These are phyloP conservation scores for Mortierella sp. DNA, from an alignment of 371 early-diverging fungal species.

Conservation along the genomic window DNA sequence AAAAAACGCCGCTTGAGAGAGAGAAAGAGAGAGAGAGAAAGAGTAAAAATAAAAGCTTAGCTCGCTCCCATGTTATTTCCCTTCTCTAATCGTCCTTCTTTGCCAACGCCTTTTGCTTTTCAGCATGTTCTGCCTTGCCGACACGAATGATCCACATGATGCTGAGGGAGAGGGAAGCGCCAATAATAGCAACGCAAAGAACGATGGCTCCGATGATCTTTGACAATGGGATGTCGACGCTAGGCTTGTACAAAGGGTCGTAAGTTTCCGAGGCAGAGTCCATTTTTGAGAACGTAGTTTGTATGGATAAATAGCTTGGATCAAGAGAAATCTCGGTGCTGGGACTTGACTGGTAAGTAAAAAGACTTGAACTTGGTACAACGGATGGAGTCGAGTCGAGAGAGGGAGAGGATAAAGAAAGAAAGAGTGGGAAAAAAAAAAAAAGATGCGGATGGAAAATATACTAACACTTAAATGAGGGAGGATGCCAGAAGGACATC, in stretches of 20 bases:
- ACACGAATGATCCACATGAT: conserved; percentile 38
- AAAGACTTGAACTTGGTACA: too few species aligned
- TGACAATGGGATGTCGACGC: conserved; percentile 6
- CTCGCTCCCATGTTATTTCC: neutral
- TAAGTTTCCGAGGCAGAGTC: conserved; percentile 2
- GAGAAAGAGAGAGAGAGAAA: neutral
- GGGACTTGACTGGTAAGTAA: too few species aligned
- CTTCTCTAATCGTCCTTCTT: conserved; percentile 30
- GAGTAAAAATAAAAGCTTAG: neutral
- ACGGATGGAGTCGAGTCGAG: neutral
- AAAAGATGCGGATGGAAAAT: neutral
- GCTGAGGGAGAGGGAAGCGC: conserved; percentile 12
- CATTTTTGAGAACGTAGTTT: too few species aligned
- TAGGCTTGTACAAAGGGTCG: conserved; percentile 5
- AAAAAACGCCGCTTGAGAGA: too few species aligned
- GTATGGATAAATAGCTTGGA: too few species aligned
- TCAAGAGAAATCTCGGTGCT: too few species aligned
- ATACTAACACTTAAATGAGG: neutral
- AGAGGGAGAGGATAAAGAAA: conserved; percentile 1
- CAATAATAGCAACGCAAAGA: conserved; percentile 23
- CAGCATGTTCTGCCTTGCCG: conserved; percentile 47
- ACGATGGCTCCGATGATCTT: conserved; percentile 24
- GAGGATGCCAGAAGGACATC: too few species aligned
- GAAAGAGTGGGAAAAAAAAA: neutral
- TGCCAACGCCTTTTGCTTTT: conserved; percentile 9